Conservation (phyloP, 2,329 filamentous ascomycete species). For the Calonectria hongkongensis region DNA sequence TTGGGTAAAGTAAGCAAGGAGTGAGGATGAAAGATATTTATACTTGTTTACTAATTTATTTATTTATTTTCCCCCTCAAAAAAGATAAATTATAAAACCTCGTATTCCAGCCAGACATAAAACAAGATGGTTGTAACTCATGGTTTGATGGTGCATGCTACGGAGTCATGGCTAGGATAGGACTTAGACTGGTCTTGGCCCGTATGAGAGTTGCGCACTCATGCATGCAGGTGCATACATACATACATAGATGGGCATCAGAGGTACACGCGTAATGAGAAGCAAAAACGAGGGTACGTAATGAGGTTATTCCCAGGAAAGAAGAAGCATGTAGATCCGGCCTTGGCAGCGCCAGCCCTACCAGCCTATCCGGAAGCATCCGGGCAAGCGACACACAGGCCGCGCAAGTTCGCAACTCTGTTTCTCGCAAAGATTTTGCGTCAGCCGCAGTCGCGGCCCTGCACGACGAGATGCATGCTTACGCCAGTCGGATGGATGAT, state of each 20-base stretch:
- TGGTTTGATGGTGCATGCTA: background rate
- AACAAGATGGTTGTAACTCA: background rate
- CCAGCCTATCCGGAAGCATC: slow-evolving; percentile 13
- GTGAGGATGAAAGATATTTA: too few species aligned
- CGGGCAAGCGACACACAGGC: background rate
- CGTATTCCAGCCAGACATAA: background rate
- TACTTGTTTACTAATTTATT: background rate
- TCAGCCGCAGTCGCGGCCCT: slow-evolving; percentile 30
- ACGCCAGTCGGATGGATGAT: slow-evolving; percentile 22
- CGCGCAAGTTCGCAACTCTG: slow-evolving; percentile 15
- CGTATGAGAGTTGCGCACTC: too few species aligned
- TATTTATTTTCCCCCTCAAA: too few species aligned
- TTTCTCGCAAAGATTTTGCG: slow-evolving; percentile 7
- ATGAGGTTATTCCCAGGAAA: slow-evolving; percentile 17
- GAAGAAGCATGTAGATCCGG: slow-evolving; percentile 9
- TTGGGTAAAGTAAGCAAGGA: too few species aligned
- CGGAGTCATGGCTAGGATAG: background rate
- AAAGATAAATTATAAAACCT: too few species aligned
- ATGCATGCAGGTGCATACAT: too few species aligned
- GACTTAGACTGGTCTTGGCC: too few species aligned
- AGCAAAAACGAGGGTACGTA: background rate
- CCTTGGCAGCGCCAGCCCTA: slow-evolving; percentile 24
- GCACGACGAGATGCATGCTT: slow-evolving; percentile 28
- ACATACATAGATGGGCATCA: background rate
- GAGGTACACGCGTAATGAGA: slow-evolving; percentile 3